Base-by-base conservation (phyloP, 2,329 filamentous ascomycete species). In the Polychaeton citri region DNA sequence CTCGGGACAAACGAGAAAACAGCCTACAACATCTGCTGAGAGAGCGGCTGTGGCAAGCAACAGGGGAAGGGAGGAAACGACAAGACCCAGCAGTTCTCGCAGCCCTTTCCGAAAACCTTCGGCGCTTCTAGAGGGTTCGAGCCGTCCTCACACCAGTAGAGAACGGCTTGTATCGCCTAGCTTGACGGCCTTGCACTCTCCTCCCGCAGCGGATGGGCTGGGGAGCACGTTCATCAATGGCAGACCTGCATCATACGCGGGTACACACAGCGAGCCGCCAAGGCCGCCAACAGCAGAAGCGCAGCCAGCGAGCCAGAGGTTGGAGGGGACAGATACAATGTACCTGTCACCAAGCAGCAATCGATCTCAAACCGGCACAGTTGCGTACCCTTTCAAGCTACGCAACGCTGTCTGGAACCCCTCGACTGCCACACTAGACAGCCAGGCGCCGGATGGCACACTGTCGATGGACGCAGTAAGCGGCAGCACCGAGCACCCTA, bases 361-460 rank as follows among this genome's bases (percentile, higher is more conserved):
- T 49, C 64, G 81, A 2, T 77, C 80, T 0, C 76, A 75, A 32
- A 65, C 81, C 5, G 74, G 73, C 15, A 77, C 79, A 1, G 72
- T 85, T 18, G 79, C 81, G 0, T 70, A 83, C 46, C 81, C 81
- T 0, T 87, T 87, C 50, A 80, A 72, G 38, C 55, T 87, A 10
- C 69, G 70, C 35, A 71, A 70, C 16, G 19, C 38, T 6, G 44
- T 28, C 12, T 28, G 24, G 5, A 48, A 47, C 40, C 38, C 49
- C 13, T 47, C 45, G n/a, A 45, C 46, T 6, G 44, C 44, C 33
- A 53, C 49, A 10, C 37, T 52, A 30, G 43, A 52, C 30, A 51
- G 45, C 28, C 32, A 35, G 26, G 21, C 33, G 12, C 21, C 21
- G 24, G 35, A 38, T 19, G 21, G 13, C 17, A 16, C n/a, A 30